A percentile compares a stretch with the other conserved stretches of the same genome.
phyloP scores from a whole-genome alignment of 805 yeast genomes.

The Candida taoyuanica region DNA sequence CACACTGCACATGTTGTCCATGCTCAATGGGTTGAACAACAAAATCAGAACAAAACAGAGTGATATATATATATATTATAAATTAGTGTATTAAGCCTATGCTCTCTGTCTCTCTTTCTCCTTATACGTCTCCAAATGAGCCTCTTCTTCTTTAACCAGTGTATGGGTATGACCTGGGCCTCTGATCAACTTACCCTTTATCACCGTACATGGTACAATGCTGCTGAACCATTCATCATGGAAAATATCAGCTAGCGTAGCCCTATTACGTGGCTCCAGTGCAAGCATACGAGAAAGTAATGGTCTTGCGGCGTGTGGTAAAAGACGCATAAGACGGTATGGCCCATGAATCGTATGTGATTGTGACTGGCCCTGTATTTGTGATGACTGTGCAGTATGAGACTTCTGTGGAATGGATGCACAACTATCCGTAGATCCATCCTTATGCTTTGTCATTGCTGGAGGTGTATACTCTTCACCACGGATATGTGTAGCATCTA shows the following conservation, averaged over 20 bases:
- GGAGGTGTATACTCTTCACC: conserved; percentile 11
- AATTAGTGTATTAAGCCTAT: conserved; percentile 1
- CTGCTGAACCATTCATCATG: conserved; percentile 67
- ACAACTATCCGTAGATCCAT: neutral
- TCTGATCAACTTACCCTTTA: conserved; percentile 34
- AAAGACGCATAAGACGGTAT: conserved; percentile 69
- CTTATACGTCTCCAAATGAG: conserved; percentile 41
- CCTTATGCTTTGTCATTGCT: neutral
- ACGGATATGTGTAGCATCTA: conserved; percentile 15
- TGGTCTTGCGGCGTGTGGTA: conserved; percentile 83
- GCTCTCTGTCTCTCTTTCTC: conserved; percentile 3
- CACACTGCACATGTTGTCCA: conserved; percentile 13
- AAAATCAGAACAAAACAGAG: conserved; percentile 2
- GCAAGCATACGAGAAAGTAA: conserved; percentile 61
- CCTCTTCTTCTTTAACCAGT: conserved; percentile 42
- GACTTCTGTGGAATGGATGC: neutral
- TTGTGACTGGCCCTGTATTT: neutral
- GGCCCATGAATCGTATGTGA: conserved; percentile 57
- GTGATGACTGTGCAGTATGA: neutral
- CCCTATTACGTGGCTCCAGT: conserved; percentile 57
- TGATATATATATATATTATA: neutral
- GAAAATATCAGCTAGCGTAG: conserved; percentile 60
- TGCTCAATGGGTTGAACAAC: conserved; percentile 15
- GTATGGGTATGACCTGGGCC: conserved; percentile 51
- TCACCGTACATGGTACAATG: conserved; percentile 56